A percentile compares a stretch with the other conserved stretches of the same genome.
Evolutionary conservation across 345 rosid genomes (phyloP).

Genomic region (Pelargonium nanum): DNA sequence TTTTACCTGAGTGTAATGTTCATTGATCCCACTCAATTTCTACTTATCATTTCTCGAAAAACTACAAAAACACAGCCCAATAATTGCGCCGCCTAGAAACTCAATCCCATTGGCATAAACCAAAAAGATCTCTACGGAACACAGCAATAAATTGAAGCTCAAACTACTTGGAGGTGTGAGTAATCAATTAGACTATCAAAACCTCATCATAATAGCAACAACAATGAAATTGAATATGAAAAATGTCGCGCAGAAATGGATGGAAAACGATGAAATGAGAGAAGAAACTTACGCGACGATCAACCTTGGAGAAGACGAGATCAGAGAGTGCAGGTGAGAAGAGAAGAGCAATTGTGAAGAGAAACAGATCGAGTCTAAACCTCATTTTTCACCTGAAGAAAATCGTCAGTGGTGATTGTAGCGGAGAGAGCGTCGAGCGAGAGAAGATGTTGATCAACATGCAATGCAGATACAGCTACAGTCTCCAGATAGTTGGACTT

Average conservation of each 20-base stretch:
- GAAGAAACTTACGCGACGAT: constrained; percentile 66
- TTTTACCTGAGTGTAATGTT: neutral
- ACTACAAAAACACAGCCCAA: neutral
- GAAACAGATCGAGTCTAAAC: constrained; percentile 26
- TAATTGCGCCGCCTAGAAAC: neutral
- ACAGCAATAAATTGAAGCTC: neutral
- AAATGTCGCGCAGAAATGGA: neutral
- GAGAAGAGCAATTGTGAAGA: constrained; percentile 31
- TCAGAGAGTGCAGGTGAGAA: constrained; percentile 60
- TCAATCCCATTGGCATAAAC: neutral
- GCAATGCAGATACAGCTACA: too few relatives aligned
- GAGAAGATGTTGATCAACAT: too few relatives aligned
- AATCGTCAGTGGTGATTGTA: too few relatives aligned
- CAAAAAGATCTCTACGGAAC: neutral
- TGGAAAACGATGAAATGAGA: neutral
- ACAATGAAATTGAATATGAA: too few relatives aligned
- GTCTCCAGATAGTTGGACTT: too few relatives aligned
- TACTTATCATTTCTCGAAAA: neutral
- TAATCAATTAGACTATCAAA: neutral
- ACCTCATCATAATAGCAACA: too few relatives aligned
- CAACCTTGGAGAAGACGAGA: constrained; percentile 77
- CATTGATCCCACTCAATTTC: neutral
- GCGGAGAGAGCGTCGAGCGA: too few relatives aligned
- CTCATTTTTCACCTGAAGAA: too few relatives aligned
- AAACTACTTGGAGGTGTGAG: neutral